phyloP scores from a whole-genome alignment of 352 stramenopile species.

The Aphanomyces stellatus region DNA sequence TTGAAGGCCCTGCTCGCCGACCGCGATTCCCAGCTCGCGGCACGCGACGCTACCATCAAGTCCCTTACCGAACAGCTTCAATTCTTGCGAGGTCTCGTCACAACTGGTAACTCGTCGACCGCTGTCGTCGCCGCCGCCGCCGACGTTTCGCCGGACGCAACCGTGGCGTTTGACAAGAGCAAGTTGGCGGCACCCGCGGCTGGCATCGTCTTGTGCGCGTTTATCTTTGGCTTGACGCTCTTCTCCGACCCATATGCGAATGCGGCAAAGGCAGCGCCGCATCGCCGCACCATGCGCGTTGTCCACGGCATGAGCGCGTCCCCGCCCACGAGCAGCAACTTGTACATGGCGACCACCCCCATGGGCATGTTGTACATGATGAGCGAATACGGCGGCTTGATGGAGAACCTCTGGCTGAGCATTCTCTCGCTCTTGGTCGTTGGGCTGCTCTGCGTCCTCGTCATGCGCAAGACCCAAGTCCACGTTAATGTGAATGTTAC shows the following conservation, averaged over 20 bases:
- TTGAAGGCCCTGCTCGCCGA: slow-evolving; percentile 58
- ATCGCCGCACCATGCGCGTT: slow-evolving; percentile 17
- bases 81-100: slow-evolving; percentile 67
- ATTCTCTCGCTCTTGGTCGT: slow-evolving; percentile 4
- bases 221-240: slow-evolving; percentile 70
- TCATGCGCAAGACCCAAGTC: not conserved
- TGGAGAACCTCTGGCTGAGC: slow-evolving; percentile 3
- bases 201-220: slow-evolving; percentile 58
- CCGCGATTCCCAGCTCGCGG: slow-evolving; percentile 57
- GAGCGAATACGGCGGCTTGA: not conserved
- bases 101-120: slow-evolving; percentile 28
- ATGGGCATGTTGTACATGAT: not conserved
- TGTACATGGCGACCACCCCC: slow-evolving; percentile 3
- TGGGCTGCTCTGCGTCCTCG: slow-evolving; percentile 1
- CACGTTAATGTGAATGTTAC: slow-evolving; percentile 15
- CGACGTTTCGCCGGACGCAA: slow-evolving; percentile 3
- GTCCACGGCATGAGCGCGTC: slow-evolving; percentile 11
- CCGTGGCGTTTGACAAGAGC: slow-evolving; percentile 22
- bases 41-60: slow-evolving; percentile 66
- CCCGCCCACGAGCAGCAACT: not conserved
- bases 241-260: slow-evolving; percentile 32
- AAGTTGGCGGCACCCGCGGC: slow-evolving; percentile 34
- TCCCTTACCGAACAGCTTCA: slow-evolving; percentile 67
- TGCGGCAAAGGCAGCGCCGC: not conserved
- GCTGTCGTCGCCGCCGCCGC: slow-evolving; percentile 24